phyloP scores from a whole-genome alignment of 345 rosid species.

The Camelina sativa region DNA sequence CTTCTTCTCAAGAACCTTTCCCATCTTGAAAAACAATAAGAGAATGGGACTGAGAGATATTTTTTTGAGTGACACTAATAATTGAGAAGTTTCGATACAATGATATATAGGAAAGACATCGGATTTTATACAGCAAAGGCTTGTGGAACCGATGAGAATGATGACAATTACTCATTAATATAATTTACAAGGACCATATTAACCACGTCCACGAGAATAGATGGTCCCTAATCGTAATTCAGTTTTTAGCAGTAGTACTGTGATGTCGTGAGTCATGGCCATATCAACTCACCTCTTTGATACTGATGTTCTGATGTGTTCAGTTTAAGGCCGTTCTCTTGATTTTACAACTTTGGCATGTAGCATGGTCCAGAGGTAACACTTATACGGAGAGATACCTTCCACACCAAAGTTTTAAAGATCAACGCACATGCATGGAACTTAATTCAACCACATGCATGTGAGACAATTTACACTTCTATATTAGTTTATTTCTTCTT shows the following conservation, averaged over 20 bases:
- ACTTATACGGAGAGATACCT: neutral
- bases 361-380: neutral
- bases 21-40: conserved; percentile 19
- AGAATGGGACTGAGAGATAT: neutral
- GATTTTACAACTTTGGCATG: no score
- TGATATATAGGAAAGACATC: neutral
- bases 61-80: conserved; percentile 12
- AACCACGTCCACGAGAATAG: neutral
- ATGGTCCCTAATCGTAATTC: neutral
- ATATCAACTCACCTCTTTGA: neutral
- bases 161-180: conserved; percentile 1
- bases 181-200: conserved; percentile 6
- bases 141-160: neutral
- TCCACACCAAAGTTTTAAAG: neutral
- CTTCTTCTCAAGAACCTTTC: conserved; percentile 34
- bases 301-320: neutral
- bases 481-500: no score
- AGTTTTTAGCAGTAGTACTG: no score
- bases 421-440: neutral
- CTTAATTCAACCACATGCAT: conserved; percentile 5
- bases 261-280: no score
- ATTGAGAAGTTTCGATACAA: conserved; percentile 18
- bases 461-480: no score
- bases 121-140: neutral
- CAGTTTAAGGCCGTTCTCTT: neutral